Evolutionary conservation across 352 stramenopile species (phyloP), one percentile per base, ranked within the genome.

Genomic region (Chrysophaeum taylorii): DNA sequence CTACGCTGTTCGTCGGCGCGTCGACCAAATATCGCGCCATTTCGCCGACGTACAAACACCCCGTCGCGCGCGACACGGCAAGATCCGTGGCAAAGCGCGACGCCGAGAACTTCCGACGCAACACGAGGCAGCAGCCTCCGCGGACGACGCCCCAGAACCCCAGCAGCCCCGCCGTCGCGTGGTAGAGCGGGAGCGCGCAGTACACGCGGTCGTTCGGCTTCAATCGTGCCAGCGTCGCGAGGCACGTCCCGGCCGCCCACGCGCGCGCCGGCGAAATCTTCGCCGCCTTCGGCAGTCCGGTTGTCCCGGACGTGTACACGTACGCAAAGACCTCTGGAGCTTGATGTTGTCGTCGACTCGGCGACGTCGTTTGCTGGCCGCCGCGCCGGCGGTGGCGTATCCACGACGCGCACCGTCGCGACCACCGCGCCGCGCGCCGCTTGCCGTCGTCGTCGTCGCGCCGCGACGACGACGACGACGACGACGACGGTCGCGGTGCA

Each of bases 21-120:
- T 43, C 43, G 5, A 42, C 48, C 18, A 61, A 5, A 35, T 50
- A 68, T 23, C 61, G 37, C 37, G 37, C 64, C 23, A 43, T 31
- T 25, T 70, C 43, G 21, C 68, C 70, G 37, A 74, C 64, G 57
- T 74, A 74, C 29, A 39, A 29, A 31, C 48, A 42, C 23, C 43
- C 39, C 27, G 70, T 72, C 23, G 31, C 64, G 27, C 39, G 29
- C 21, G 37, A 48, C 12, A 31, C 25, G 29, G 27, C 67, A 9
- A 61, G 1, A 41, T 82, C 75, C 21, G 18, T 31, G 16, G 73
- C 45, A 27, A 79, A 79, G 18, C 62, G 37, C 14, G 23, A 42
- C n/a, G 72, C 76, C 48, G 70, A 78, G 68, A 82, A 82, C 52
- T 78, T 78, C 18, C n/a, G 25, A 2, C 75, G 60, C 38, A 76